These are phyloP conservation scores for Camellia granthamiana DNA, from an alignment of 148 eudicot genomes.

Conservation along the genomic window DNA sequence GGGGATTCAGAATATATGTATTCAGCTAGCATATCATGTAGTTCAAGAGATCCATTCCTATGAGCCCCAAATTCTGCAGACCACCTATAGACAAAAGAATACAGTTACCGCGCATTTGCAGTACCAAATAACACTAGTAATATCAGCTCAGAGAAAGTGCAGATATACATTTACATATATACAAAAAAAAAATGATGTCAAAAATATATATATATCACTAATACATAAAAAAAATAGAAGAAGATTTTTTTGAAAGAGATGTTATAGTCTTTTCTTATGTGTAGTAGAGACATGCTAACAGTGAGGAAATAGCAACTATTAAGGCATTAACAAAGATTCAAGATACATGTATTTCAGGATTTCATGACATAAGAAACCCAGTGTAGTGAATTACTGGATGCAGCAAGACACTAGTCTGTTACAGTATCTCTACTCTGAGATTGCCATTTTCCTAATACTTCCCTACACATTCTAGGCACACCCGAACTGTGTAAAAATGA, in stretches of 20 bases:
- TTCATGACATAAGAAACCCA: background rate
- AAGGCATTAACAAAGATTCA: background rate
- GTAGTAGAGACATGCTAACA: background rate
- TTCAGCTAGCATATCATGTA: slow-evolving; percentile 92
- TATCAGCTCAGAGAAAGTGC: background rate
- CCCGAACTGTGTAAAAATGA: background rate
- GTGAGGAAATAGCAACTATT: background rate
- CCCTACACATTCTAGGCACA: background rate
- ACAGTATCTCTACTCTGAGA: background rate
- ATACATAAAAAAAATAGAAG: too few species aligned
- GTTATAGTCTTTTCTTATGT: too few species aligned
- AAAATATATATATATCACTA: too few species aligned
- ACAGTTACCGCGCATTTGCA: background rate
- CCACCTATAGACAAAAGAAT: slow-evolving; percentile 57
- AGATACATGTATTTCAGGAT: background rate
- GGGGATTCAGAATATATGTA: slow-evolving; percentile 86
- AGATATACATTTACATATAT: too few species aligned
- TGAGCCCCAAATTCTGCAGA: slow-evolving; percentile 74
- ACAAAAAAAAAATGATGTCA: too few species aligned
- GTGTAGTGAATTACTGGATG: background rate
- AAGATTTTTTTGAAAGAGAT: too few species aligned
- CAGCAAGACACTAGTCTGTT: background rate
- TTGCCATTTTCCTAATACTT: background rate
- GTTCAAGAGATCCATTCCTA: slow-evolving; percentile 69
- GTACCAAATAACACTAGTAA: background rate